Conservation (phyloP, 495 filamentous ascomycete species). For the Podospora pseudoanserina region DNA sequence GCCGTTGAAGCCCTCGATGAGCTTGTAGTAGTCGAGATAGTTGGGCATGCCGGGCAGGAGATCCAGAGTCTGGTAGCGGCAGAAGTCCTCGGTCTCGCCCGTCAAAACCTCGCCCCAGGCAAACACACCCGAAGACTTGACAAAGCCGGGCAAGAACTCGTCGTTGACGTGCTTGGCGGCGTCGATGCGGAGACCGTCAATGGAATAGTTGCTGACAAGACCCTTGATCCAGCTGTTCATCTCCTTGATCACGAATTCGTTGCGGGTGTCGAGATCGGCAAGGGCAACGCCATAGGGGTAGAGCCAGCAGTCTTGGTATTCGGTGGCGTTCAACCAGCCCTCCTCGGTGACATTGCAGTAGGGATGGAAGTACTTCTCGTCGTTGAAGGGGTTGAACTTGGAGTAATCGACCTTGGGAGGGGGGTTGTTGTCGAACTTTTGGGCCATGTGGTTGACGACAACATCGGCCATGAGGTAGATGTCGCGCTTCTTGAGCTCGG, state of each 20-base stretch:
- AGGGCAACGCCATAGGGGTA: conserved; percentile 54
- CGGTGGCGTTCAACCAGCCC: conserved; percentile 49
- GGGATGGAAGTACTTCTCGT: conserved; percentile 61
- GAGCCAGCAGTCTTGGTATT: conserved; percentile 59
- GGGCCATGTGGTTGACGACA: conserved; percentile 74
- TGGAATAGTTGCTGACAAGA: conserved; percentile 65
- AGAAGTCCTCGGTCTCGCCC: conserved; percentile 26
- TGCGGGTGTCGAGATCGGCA: conserved; percentile 66
- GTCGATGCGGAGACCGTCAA: conserved; percentile 78
- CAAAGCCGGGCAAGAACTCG: conserved; percentile 63
- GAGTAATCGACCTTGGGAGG: conserved; percentile 56
- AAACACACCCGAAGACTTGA: conserved; percentile 66
- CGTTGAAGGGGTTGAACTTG: conserved; percentile 65
- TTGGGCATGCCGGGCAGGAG: conserved; percentile 67
- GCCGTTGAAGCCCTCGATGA: conserved; percentile 39
- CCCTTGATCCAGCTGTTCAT: conserved; percentile 62
- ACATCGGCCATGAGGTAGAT: conserved; percentile 79
- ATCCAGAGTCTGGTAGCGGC: conserved; percentile 29
- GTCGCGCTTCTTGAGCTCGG: conserved; percentile 57
- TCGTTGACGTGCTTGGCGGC: conserved; percentile 69
- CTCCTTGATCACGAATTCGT: conserved; percentile 47
- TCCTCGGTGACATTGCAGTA: conserved; percentile 59
- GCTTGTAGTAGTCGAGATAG: conserved; percentile 64
- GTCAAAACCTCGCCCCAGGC: conserved; percentile 60
- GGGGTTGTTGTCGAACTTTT: conserved; percentile 44